Percentiles rank a stretch among this genome's conserved stretches.
Evolutionary conservation across 2,329 filamentous ascomycete genomes (phyloP).

Genomic region (Alternaria ethzedia): DNA sequence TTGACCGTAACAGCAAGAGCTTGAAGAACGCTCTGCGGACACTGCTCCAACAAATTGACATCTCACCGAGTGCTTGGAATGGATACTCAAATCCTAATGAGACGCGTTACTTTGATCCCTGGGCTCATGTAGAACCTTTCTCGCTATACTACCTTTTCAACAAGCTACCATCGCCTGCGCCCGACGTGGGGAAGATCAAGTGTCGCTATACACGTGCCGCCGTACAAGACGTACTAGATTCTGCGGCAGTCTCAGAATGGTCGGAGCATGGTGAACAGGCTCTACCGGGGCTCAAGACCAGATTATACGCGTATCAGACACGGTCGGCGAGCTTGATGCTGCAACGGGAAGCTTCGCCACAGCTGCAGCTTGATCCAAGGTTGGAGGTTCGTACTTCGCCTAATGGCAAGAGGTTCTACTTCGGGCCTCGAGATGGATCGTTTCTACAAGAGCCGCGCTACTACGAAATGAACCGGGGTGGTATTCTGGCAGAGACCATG

Average conservation of each 20-base stretch:
- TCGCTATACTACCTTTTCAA: slow-evolving; percentile 78
- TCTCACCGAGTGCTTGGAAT: slow-evolving; percentile 62
- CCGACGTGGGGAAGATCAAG: slow-evolving; percentile 57
- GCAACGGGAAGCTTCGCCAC: slow-evolving; percentile 74
- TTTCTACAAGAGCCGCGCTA: slow-evolving; percentile 70
- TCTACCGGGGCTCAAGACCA: slow-evolving; percentile 66
- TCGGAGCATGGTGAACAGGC: slow-evolving; percentile 33
- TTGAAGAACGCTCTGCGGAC: slow-evolving; percentile 56
- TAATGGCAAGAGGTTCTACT: slow-evolving; percentile 69
- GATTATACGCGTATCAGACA: slow-evolving; percentile 78
- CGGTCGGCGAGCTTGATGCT: slow-evolving; percentile 84
- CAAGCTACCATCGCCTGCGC: slow-evolving; percentile 70
- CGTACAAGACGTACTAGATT: slow-evolving; percentile 62
- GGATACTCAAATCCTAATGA: slow-evolving; percentile 46
- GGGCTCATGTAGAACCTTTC: slow-evolving; percentile 52
- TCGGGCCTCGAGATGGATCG: slow-evolving; percentile 67
- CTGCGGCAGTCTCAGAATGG: slow-evolving; percentile 38
- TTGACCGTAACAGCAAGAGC: slow-evolving; percentile 57
- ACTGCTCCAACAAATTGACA: slow-evolving; percentile 64
- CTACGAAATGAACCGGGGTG: slow-evolving; percentile 78
- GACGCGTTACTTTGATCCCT: slow-evolving; percentile 45
- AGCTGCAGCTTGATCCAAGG: slow-evolving; percentile 74
- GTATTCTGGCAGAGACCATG: slow-evolving; percentile 83
- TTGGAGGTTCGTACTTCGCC: slow-evolving; percentile 68
- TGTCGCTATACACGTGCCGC: slow-evolving; percentile 61